Conservation (phyloP, 192 early-diverging fungal species). For the Linnemannia exigua region DNA sequence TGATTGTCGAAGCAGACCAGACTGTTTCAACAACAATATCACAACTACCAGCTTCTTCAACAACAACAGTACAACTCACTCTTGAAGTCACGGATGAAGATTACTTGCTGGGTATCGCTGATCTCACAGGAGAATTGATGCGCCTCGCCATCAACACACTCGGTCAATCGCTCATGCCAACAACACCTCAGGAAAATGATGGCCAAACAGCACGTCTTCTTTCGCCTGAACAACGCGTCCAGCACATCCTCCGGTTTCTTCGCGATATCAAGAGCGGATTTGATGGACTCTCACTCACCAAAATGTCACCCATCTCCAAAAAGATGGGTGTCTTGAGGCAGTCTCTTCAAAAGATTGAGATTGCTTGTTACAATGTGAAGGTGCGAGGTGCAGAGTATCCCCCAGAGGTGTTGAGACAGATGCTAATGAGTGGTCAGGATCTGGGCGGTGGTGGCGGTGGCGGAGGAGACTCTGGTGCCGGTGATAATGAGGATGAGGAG, state of each 20-base stretch:
- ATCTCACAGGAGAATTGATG: slow-evolving; percentile 76
- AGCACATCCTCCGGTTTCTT: slow-evolving; percentile 44
- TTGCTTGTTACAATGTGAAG: slow-evolving; percentile 50
- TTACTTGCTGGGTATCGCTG: slow-evolving; percentile 70
- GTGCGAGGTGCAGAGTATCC: slow-evolving; percentile 55
- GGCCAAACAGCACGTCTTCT: slow-evolving; percentile 3
- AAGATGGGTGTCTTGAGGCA: slow-evolving; percentile 48
- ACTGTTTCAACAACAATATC: not conserved
- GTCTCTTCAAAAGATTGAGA: slow-evolving; percentile 54
- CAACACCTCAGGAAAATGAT: not conserved
- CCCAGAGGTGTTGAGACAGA: slow-evolving; percentile 48
- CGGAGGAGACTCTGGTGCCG: not conserved
- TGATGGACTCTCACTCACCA: slow-evolving; percentile 35
- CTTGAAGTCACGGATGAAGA: slow-evolving; percentile 62
- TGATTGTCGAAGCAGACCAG: not conserved
- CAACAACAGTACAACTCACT: not conserved
- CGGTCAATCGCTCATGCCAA: slow-evolving; percentile 33
- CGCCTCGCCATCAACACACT: slow-evolving; percentile 67
- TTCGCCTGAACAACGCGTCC: slow-evolving; percentile 43
- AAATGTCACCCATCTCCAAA: slow-evolving; percentile 34
- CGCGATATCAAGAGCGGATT: slow-evolving; percentile 51
- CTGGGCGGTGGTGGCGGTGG: slow-evolving; percentile 11
- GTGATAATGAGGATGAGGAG: slow-evolving; percentile 34
- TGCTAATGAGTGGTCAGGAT: slow-evolving; percentile 27
- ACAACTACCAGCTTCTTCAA: not conserved